Conservation (phyloP, 202 grass and related monocot genomes). For the Zizania palustris region DNA sequence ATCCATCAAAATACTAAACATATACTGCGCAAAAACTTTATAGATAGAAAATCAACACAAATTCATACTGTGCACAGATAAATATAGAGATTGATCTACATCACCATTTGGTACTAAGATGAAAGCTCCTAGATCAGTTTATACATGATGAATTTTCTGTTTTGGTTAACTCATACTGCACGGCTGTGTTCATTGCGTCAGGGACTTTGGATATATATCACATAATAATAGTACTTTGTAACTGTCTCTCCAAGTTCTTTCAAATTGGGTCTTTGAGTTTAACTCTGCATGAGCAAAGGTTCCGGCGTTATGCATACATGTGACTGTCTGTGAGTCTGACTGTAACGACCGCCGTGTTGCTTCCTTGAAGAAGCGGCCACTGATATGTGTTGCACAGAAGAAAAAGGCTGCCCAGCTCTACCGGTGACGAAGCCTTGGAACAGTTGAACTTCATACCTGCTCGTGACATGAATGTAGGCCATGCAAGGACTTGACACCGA, state of each 20-base stretch:
- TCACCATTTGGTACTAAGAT: not conserved
- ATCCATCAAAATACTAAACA: constrained; percentile 2
- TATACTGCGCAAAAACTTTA: not conserved
- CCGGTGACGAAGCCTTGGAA: constrained; percentile 24
- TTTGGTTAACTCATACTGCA: not conserved
- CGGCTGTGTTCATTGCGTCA: not conserved
- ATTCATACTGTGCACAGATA: not conserved
- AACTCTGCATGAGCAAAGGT: not conserved
- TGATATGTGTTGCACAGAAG: constrained; percentile 29
- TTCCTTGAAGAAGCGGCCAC: constrained; percentile 50
- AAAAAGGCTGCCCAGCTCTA: constrained; percentile 15
- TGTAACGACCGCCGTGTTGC: not conserved
- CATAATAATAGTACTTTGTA: not conserved
- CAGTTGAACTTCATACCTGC: constrained; percentile 30
- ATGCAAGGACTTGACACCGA: constrained; percentile 42
- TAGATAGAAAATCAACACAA: not conserved
- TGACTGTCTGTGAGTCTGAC: not conserved
- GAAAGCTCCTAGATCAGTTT: not conserved
- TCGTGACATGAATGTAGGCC: constrained; percentile 26
- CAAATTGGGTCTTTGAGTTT: not conserved
- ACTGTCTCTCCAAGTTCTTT: not conserved
- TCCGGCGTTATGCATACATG: not conserved
- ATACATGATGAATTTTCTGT: not conserved
- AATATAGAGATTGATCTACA: not conserved
- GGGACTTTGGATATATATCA: not conserved